These are phyloP conservation scores for Exophiala alcalophila DNA, from an alignment of 2,329 filamentous ascomycete genomes.

Conservation along the genomic window DNA sequence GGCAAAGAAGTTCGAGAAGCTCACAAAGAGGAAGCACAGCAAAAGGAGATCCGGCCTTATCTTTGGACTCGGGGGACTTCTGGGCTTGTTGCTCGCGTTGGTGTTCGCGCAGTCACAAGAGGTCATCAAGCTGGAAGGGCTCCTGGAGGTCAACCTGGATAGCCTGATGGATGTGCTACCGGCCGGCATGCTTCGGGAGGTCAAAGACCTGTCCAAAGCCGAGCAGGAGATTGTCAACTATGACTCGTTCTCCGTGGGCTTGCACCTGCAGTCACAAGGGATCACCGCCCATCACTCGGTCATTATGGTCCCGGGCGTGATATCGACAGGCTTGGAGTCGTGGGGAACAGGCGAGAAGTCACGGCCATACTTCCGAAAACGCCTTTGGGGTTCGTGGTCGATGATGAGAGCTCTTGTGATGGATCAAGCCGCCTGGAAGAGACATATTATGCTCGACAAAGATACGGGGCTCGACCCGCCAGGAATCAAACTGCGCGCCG, in stretches of 20 bases:
- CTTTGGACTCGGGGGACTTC: constrained; percentile 83
- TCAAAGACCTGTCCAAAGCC: constrained; percentile 80
- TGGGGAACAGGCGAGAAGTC: constrained; percentile 89
- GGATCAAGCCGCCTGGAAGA: constrained; percentile 93
- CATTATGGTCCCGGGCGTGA: constrained; percentile 96
- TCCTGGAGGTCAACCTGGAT: constrained; percentile 73
- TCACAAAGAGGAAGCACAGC: constrained; percentile 41
- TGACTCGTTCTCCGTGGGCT: constrained; percentile 87
- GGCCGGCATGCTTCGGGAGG: constrained; percentile 78
- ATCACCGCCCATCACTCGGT: constrained; percentile 80
- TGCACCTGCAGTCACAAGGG: constrained; percentile 78
- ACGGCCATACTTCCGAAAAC: constrained; percentile 86
- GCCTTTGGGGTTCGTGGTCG: constrained; percentile 96
- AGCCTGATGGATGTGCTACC: constrained; percentile 83
- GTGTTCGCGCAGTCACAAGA: constrained; percentile 90
- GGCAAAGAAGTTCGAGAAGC: constrained; percentile 45
- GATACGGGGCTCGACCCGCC: constrained; percentile 86
- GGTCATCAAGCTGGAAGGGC: constrained; percentile 76
- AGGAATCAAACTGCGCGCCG: constrained; percentile 82
- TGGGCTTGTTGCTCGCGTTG: constrained; percentile 81
- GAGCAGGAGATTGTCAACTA: constrained; percentile 87
- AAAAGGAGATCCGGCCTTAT: constrained; percentile 79
- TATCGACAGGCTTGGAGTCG: constrained; percentile 92
- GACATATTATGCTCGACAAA: constrained; percentile 94
- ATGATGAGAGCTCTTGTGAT: constrained; percentile 96